phyloP scores from a whole-genome alignment of 225 moss, liverwort and hornwort genomes.

The Pseudoscleropodium purum region DNA sequence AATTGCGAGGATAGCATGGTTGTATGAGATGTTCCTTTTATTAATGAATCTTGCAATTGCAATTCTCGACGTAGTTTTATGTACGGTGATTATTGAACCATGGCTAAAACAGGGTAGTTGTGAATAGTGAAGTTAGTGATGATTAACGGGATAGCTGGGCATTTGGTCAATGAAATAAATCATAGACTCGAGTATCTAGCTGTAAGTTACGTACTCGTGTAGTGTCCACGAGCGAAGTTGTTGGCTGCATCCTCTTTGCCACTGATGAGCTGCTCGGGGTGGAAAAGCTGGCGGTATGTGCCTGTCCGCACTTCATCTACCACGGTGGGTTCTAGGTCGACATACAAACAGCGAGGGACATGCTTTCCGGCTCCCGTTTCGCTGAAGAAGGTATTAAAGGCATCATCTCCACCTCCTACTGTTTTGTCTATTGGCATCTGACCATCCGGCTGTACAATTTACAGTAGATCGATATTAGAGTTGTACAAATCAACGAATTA shows the following conservation, averaged over 20 bases:
- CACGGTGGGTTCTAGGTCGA: slow-evolving; percentile 28
- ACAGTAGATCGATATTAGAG: background rate
- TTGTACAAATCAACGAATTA: background rate
- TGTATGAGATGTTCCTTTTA: background rate
- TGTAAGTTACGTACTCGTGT: slow-evolving; percentile 3
- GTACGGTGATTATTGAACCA: background rate
- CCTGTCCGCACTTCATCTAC: slow-evolving; percentile 27
- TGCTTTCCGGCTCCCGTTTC: slow-evolving; percentile 27
- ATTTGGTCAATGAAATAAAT: background rate
- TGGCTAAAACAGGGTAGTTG: background rate
- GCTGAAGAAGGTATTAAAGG: slow-evolving; percentile 33
- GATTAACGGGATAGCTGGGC: background rate
- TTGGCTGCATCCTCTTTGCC: slow-evolving; percentile 38
- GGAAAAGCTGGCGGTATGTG: slow-evolving; percentile 26
- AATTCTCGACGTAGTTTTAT: background rate
- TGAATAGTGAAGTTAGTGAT: background rate
- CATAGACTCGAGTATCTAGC: background rate
- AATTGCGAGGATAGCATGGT: background rate
- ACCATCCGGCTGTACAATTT: slow-evolving; percentile 15
- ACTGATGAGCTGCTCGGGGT: slow-evolving; percentile 33
- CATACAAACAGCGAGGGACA: slow-evolving; percentile 25
- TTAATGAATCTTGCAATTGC: background rate
- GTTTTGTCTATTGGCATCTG: slow-evolving; percentile 28
- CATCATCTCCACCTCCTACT: slow-evolving; percentile 28
- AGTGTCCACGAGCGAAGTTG: slow-evolving; percentile 34